phyloP scores from a whole-genome alignment of 1,284 basidiomycete genomes.

The Puccinia triticina region DNA sequence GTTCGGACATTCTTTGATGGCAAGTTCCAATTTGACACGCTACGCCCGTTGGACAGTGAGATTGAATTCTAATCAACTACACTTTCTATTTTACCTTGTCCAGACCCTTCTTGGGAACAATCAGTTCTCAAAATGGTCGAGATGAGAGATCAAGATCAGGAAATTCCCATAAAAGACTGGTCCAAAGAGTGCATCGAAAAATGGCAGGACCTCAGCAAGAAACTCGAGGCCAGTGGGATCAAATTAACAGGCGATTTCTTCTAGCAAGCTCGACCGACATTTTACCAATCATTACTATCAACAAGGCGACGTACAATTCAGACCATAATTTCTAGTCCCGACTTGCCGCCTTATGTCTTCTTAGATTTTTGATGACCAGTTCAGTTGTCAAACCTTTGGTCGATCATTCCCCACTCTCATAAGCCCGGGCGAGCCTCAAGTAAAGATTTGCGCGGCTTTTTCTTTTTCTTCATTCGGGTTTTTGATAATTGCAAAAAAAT shows the following conservation, averaged over 20 bases:
- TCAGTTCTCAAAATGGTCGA: constrained; percentile 8
- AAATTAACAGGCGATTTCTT: constrained; percentile 39
- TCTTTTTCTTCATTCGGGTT: not conserved
- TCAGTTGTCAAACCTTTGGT: not conserved
- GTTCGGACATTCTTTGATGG: constrained; percentile 13
- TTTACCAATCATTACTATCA: not conserved
- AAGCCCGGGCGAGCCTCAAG: not conserved
- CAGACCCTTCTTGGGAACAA: constrained; percentile 39
- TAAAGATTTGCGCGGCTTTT: not conserved
- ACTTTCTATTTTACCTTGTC: not conserved
- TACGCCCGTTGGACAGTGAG: not conserved
- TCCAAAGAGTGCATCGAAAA: constrained; percentile 2
- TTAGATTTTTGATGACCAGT: not conserved
- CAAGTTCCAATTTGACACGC: not conserved
- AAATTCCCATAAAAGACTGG: constrained; percentile 12
- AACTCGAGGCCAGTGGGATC: constrained; percentile 30
- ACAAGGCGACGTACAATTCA: not conserved
- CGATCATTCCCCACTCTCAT: not conserved
- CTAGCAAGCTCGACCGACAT: not conserved
- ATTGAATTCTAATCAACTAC: constrained; percentile 4
- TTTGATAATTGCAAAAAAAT: not conserved
- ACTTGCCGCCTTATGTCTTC: not conserved
- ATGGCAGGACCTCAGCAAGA: constrained; percentile 24
- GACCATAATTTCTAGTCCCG: not conserved
- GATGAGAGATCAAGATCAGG: constrained; percentile 22